These are phyloP conservation scores for Elsinoe fawcettii DNA, from an alignment of 2,329 filamentous ascomycete species.

Conservation along the genomic window DNA sequence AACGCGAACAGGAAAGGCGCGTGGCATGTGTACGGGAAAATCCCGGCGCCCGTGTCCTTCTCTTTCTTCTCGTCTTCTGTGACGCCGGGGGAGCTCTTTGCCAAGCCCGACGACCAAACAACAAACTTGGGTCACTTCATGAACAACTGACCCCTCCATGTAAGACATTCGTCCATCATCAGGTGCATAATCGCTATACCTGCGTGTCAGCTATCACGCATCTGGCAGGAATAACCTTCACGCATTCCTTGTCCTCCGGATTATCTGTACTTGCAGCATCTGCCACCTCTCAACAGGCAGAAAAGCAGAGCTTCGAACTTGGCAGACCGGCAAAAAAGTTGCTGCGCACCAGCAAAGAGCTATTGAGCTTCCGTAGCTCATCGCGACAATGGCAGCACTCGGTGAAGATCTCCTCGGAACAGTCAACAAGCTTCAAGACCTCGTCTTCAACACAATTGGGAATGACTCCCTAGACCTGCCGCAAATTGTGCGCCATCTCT, in stretches of 20 bases:
- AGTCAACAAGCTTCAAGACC: slow-evolving; percentile 96
- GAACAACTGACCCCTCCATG: not conserved
- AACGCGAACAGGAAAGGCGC: slow-evolving; percentile 2
- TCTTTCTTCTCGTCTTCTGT: not conserved
- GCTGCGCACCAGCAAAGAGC: not conserved
- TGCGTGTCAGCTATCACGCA: not conserved
- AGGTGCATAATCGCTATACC: not conserved
- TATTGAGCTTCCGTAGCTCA: not conserved
- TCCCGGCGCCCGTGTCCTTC: not conserved
- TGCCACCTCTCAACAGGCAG: not conserved
- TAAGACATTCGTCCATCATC: not conserved
- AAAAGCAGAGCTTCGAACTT: slow-evolving; percentile 9
- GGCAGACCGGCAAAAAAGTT: slow-evolving; percentile 3
- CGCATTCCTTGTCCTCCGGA: not conserved
- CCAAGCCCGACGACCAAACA: slow-evolving; percentile 11
- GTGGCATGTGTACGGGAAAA: not conserved
- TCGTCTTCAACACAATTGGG: slow-evolving; percentile 99
- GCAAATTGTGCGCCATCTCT: slow-evolving; percentile 69
- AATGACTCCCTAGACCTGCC: slow-evolving; percentile 96
- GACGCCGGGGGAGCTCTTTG: not conserved
- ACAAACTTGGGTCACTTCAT: not conserved
- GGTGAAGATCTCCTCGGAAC: slow-evolving; percentile 91
- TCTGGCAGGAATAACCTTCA: not conserved
- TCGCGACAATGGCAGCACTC: slow-evolving; percentile 68
- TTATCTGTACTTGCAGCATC: not conserved